A percentile compares a stretch with the other conserved stretches of the same genome.
Conservation (phyloP, 345 rosid genomes). For the Eucalyptus shirleyi region DNA sequence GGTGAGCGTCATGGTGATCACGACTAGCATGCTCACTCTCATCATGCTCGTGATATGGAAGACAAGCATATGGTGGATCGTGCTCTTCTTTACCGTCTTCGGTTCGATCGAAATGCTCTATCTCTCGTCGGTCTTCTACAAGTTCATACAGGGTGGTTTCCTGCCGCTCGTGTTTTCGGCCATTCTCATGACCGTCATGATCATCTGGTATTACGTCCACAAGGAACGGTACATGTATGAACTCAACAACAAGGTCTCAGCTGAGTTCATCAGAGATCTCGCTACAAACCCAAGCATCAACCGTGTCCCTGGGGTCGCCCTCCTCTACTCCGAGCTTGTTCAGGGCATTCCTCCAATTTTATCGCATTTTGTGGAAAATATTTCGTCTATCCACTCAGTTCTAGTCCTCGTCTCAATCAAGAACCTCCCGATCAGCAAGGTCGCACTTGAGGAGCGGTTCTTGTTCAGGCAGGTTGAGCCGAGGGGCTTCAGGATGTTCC, state of each 20-base stretch:
- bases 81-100: constrained; percentile 24
- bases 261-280: constrained; percentile 21
- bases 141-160: constrained; percentile 52
- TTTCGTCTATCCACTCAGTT: constrained; percentile 56
- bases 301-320: constrained; percentile 53
- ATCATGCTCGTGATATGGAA: constrained; percentile 74
- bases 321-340: constrained; percentile 64
- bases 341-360: constrained; percentile 74
- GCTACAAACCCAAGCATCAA: constrained; percentile 17
- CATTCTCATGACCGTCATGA: constrained; percentile 37
- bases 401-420: constrained; percentile 60
- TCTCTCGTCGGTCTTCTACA: constrained; percentile 40
- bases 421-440: constrained; percentile 42
- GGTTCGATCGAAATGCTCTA: constrained; percentile 24
- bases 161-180: constrained; percentile 34
- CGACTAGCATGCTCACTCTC: constrained; percentile 40
- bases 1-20: constrained; percentile 52
- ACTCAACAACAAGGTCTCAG: constrained; percentile 46
- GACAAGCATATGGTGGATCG: constrained; percentile 23
- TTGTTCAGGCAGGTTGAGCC: constrained; percentile 60
- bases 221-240: constrained; percentile 33
- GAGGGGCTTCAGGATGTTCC: constrained; percentile 38
- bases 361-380: constrained; percentile 42
- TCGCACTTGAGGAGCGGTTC: constrained; percentile 42
- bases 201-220: constrained; percentile 57